Conservation (phyloP, 1,284 basidiomycete genomes). For the Phellinidium pouzarii region DNA sequence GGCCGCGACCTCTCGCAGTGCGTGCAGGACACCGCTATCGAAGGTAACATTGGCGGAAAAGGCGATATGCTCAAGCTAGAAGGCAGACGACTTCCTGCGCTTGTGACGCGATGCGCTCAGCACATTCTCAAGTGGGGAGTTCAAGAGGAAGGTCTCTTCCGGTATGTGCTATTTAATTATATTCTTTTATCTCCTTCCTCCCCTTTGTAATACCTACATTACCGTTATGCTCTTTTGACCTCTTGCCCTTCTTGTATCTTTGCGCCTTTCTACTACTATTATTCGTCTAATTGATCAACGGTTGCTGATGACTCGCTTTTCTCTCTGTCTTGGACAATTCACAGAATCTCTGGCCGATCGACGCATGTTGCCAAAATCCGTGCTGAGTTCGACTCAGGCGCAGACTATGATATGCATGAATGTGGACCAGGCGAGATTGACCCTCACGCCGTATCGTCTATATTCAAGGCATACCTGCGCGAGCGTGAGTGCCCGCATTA, state of each 20-base stretch:
- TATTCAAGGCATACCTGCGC: conserved; percentile 76
- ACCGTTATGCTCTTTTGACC: not conserved
- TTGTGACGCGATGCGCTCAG: conserved; percentile 73
- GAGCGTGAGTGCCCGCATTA: conserved; percentile 50
- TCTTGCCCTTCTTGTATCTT: not conserved
- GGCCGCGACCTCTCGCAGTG: conserved; percentile 49
- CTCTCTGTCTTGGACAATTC: conserved; percentile 16
- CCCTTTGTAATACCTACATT: not conserved
- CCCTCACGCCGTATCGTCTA: conserved; percentile 85
- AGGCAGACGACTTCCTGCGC: conserved; percentile 55
- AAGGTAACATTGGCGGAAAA: conserved; percentile 20
- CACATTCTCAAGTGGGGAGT: conserved; percentile 76
- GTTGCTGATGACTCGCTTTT: conserved; percentile 14
- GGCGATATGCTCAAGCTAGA: conserved; percentile 36
- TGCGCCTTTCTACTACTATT: not conserved
- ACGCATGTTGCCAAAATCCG: conserved; percentile 70
- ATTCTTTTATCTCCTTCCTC: not conserved
- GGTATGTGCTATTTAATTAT: conserved; percentile 38
- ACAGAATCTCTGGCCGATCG: conserved; percentile 67
- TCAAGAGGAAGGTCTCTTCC: conserved; percentile 78
- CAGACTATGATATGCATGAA: conserved; percentile 74
- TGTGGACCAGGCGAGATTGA: conserved; percentile 80
- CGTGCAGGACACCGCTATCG: conserved; percentile 54
- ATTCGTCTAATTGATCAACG: not conserved
- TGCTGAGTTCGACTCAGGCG: conserved; percentile 80